Evolutionary conservation across 2,329 filamentous ascomycete genomes (phyloP), one percentile per base, ranked within the genome.

Genomic region (Colletotrichum sp.): DNA sequence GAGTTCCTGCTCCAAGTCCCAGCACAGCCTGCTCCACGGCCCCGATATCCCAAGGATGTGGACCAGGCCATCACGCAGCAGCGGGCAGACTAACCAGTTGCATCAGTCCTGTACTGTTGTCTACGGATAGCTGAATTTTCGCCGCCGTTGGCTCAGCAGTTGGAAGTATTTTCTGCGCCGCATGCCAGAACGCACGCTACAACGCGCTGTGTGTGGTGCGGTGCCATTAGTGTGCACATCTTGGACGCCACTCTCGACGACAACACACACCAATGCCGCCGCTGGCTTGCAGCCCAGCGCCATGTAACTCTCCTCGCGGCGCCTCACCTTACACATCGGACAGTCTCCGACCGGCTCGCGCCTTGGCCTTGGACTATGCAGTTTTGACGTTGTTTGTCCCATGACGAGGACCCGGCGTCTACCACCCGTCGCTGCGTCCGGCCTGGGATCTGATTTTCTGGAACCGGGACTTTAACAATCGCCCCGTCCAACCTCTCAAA

Each of bases 11-110:
- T 73, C 61, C 34, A 70, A 71, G 29, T 66, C 38, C 43, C 31
- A 71, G 61, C 68, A 66, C 68, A 21, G 68, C 71, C 68, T 71
- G 55, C 68, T 66, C 68, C 68, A 71, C 62, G 57, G 68, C 55
- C 62, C 55, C 63, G 61, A 58, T 34, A 62, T 71, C 62, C 62
- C 71, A 70, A 66, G 55, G 62, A n/a, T 73, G 57, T 73, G 62
- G 71, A 34, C 55, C 62, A 27, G 71, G 57, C 15, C 55, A 71
- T 62, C 62, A 63, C 55, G 38, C 27, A 51, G 43, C 57, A 47
- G 29, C 68, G 62, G 71, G 62, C 29, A 43, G 68, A 12, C 47
- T 57, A 47, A 51, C 33, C 71, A 61, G 24, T 71, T 58, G 38
- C n/a, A 66, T 51, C 43, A 21, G 11, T 51, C 21, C 43, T 51